These are phyloP conservation scores for Rhizophagus clarus DNA, from an alignment of 192 early-diverging fungal species.

Conservation along the genomic window DNA sequence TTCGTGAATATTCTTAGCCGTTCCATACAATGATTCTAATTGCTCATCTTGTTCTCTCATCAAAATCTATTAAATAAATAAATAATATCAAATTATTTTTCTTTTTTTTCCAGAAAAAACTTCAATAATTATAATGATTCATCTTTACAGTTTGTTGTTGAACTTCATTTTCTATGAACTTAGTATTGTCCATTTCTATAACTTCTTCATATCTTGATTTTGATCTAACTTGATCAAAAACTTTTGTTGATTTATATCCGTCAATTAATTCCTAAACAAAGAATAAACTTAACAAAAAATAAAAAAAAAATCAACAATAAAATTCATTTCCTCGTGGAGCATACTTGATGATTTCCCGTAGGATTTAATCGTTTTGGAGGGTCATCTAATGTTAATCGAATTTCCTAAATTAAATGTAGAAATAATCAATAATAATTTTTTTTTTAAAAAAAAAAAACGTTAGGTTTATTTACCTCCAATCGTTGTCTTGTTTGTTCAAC, in stretches of 20 bases:
- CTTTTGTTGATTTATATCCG: neutral
- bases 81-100: neutral
- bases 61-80: conserved; percentile 41
- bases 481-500: conserved; percentile 6
- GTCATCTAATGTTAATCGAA: neutral
- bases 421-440: neutral
- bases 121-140: neutral
- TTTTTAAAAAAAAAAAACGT: neutral
- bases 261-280: neutral
- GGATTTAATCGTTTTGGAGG: neutral
- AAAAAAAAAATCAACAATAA: too few relatives aligned
- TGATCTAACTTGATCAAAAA: neutral
- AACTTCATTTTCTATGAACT: conserved; percentile 40
- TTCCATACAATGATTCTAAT: conserved; percentile 56
- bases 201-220: conserved; percentile 26
- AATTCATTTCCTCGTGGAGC: too few relatives aligned
- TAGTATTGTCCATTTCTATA: conserved; percentile 33
- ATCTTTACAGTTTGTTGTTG: conserved; percentile 40
- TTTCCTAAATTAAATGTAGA: neutral
- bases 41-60: conserved; percentile 63
- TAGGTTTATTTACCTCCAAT: conserved; percentile 4
- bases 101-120: neutral
- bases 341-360: neutral
- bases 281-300: neutral
- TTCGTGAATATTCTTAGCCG: conserved; percentile 57